Evolutionary conservation across 2,329 filamentous ascomycete species (phyloP), one percentile per base, ranked within the genome.

Genomic region (Aspergillus ochraceus): DNA sequence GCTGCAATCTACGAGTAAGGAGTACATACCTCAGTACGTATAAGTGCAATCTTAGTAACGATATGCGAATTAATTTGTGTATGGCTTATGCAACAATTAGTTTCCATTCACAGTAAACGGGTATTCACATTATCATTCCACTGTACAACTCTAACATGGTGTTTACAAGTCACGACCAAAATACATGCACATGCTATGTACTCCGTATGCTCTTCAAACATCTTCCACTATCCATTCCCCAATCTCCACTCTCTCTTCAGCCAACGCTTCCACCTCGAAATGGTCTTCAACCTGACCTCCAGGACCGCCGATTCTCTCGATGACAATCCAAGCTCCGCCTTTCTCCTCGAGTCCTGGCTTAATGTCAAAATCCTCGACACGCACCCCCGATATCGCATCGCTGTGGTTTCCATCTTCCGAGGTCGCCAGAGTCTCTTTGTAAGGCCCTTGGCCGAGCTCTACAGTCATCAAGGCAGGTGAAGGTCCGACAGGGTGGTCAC

Each of bases 331-430:
- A 59, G 92, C 74, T 19, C 88, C 88, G 20, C 84, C 83, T 10
- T 76, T 76, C 30, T 76, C 76, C 59, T 81, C 78, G 64, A 84
- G 76, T n/a, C 79, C 82, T 0, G 91, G 89, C 49, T 87, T 86
- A 47, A 97, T 77, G 75, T 96, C 89, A 54, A 96, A 83, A 64
- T 94, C 88, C 14, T 86, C 81, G 1, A 90, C 90, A 52, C 90
- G 83, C 26, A 96, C 82, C 0, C 86, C 86, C 59, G 83, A 80
- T 6, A 83, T 81, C 20, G 83, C 83, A 74, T 96, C 90, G 50
- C 85, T 86, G 70, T 92, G 95, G 61, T 88, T 86, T 6, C 90
- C 90, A n/a, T 86, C 81, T n/a, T 86, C 87, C 1, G 89, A 92
- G 1, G 84, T 81, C 1, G 86, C 86, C 29, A 96, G 71, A 11